Evolutionary conservation across 1,139 yeast species (phyloP).

Genomic region (Taphrina flavorubra): DNA sequence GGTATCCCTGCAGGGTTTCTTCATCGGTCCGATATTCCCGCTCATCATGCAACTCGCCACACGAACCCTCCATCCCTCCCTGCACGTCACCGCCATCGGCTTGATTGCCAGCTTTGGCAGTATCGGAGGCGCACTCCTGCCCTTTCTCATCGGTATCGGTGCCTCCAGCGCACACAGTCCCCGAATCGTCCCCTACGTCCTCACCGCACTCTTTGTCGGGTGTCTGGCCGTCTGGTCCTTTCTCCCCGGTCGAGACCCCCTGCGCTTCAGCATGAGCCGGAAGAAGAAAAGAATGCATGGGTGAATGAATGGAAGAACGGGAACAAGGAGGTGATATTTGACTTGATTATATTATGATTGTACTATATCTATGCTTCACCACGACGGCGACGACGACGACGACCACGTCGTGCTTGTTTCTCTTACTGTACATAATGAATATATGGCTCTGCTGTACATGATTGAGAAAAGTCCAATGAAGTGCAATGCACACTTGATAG

Average conservation of each 20-base stretch:
- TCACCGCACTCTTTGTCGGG: constrained; percentile 29
- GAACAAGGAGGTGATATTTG: too few species aligned
- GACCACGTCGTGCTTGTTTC: too few species aligned
- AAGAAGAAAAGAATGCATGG: not conserved
- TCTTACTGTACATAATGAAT: too few species aligned
- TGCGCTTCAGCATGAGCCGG: not conserved
- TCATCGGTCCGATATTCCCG: constrained; percentile 82
- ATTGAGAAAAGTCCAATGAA: too few species aligned
- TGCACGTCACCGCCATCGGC: constrained; percentile 74
- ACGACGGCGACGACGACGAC: too few species aligned
- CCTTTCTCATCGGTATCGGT: constrained; percentile 45
- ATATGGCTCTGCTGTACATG: too few species aligned
- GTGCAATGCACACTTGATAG: too few species aligned
- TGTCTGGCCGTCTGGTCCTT: constrained; percentile 21
- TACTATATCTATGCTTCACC: too few species aligned
- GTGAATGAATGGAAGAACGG: not conserved
- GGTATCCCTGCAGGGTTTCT: constrained; percentile 66
- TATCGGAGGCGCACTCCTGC: constrained; percentile 76
- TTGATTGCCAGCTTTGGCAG: constrained; percentile 80
- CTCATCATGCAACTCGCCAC: constrained; percentile 71
- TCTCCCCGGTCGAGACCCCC: constrained; percentile 31
- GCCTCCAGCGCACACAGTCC: constrained; percentile 29
- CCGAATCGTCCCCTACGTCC: constrained; percentile 24
- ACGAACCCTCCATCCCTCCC: constrained; percentile 64
- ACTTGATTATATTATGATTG: too few species aligned